A percentile compares a stretch with the other conserved stretches of the same genome.
phyloP scores from a whole-genome alignment of 1,284 basidiomycete genomes.

The Anthracocystis setariae region DNA sequence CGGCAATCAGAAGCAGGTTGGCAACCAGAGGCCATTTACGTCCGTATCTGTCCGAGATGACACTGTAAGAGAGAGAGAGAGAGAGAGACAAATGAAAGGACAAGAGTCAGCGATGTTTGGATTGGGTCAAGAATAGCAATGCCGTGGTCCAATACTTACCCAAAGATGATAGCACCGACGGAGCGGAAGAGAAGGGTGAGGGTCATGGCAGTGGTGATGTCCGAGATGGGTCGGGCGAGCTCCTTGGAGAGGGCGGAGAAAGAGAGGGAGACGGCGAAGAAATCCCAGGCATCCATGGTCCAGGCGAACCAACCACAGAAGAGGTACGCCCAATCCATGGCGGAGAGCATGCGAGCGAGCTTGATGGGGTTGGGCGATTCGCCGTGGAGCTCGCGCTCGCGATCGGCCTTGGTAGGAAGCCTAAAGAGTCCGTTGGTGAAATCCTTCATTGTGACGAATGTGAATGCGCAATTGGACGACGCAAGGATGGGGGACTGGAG shows the following conservation, averaged over 20 bases:
- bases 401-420: slow-evolving; percentile 61
- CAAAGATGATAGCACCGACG: slow-evolving; percentile 84
- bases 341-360: slow-evolving; percentile 53
- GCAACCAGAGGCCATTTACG: slow-evolving; percentile 86
- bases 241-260: slow-evolving; percentile 33
- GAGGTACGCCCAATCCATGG: slow-evolving; percentile 55
- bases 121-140: no score
- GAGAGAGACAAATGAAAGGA: background rate
- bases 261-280: slow-evolving; percentile 63
- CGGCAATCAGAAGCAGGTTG: slow-evolving; percentile 71
- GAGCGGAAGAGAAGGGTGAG: slow-evolving; percentile 91
- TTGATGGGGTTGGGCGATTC: slow-evolving; percentile 63
- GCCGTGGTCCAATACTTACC: slow-evolving; percentile 23
- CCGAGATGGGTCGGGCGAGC: slow-evolving; percentile 27
- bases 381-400: slow-evolving; percentile 51
- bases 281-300: slow-evolving; percentile 65
- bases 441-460: slow-evolving; percentile 44
- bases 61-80: slow-evolving; percentile 1
- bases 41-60: slow-evolving; percentile 75
- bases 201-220: slow-evolving; percentile 77
- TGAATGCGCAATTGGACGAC: background rate
- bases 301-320: slow-evolving; percentile 62
- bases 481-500: background rate
- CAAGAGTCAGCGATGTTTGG: background rate
- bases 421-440: slow-evolving; percentile 63